Evolutionary conservation across 1,284 basidiomycete genomes (phyloP), one percentile per base, ranked within the genome.

Genomic region (Naganishia sp.): DNA sequence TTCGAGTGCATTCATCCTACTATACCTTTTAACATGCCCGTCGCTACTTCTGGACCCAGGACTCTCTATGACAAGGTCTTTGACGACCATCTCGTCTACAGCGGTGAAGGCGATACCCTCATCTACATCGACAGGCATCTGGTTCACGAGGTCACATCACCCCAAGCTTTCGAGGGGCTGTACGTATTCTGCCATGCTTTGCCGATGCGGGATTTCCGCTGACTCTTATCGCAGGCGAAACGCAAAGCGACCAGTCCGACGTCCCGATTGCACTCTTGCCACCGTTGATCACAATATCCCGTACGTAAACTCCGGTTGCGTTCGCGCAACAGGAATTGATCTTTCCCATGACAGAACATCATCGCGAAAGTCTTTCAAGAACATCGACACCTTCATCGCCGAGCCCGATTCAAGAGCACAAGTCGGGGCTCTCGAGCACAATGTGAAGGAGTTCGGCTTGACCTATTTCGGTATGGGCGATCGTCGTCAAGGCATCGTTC

Each of bases 271-370:
- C 79, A 96, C 94, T 63, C 84, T 97, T 54, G 94, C 91, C 16
- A 97, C 94, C 2, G 89, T 95, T 31, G 94, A 96, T 81, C 94
- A 97, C 81, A 97, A 97, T 74, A 87, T 96, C 70, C 94, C 94
- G 92, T 94, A 80, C 78, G 92, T 85, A 33, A 52, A 43, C 6
- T n/a, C 3, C 33, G 36, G 7, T 18, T 36, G 6, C 23, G 6
- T 15, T 28, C 42, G 5, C 0, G 2, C 7, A 31, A 5, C 33
- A 23, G 13, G 13, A 36, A 6, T 28, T 42, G 16, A 57, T 18
- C 21, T 39, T 21, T 50, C 6, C 31, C 44, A 16, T 36, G 18
- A 16, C 25, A 94, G 92, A 7, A 96, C 94, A 31, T 81, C 82
- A 5, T 88, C 90, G n/a, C 87, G 94, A 72, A 93, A 94, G 80